Percentiles rank a stretch among this genome's conserved stretches.
Evolutionary conservation across 108 stramenopile species (phyloP).

Genomic region (Epipyxis sp.): DNA sequence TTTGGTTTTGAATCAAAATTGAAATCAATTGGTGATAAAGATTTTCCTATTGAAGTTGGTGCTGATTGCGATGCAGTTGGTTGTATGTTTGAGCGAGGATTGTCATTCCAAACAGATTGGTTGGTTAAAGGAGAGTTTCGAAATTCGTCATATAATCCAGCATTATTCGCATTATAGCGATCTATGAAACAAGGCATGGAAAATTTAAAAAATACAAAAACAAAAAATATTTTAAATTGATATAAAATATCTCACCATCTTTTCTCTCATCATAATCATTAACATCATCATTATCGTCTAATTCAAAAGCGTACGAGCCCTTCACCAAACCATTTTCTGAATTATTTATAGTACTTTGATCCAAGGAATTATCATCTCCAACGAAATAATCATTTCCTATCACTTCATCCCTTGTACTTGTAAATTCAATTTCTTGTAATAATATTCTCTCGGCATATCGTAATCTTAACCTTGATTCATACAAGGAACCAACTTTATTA

Average conservation of each 20-base stretch:
- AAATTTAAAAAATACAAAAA: too few relatives aligned
- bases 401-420: too few relatives aligned
- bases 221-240: too few relatives aligned
- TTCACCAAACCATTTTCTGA: not conserved
- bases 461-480: not conserved
- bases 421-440: slow-evolving; percentile 31
- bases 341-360: not conserved
- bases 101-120: too few relatives aligned
- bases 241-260: not conserved
- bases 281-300: not conserved
- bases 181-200: too few relatives aligned
- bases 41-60: too few relatives aligned
- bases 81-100: too few relatives aligned
- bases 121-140: too few relatives aligned
- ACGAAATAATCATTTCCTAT: not conserved
- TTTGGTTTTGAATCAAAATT: not conserved
- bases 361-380: not conserved
- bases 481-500: not conserved
- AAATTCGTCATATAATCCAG: too few relatives aligned
- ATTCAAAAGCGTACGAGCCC: not conserved
- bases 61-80: too few relatives aligned
- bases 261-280: not conserved
- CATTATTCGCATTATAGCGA: too few relatives aligned
- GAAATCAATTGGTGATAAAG: not conserved
- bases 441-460: slow-evolving; percentile 22